Evolutionary conservation across 1,139 yeast genomes (phyloP), one percentile per base, ranked within the genome.

Genomic region (Candida sanyaensis): DNA sequence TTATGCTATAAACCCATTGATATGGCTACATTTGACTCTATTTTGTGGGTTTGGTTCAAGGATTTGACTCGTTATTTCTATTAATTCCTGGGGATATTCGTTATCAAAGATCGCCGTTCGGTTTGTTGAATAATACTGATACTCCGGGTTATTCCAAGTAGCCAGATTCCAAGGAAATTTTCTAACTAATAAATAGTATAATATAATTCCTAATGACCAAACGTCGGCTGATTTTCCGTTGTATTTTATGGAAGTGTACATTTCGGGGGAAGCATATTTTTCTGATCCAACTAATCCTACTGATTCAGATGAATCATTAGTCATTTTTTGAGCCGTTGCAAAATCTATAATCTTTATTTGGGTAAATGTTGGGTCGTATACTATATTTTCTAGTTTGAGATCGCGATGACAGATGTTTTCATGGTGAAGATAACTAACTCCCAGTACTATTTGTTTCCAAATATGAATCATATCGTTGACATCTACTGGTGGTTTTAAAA

Each of bases 211-310:
- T 36, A 77, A 50, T 0, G 83, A 72, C 85, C 85, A 80, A 9
- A 77, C 57, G 53, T 80, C 84, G 6, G 69, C 66, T 31, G 60
- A 60, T 42, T 57, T 61, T 0, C 81, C 80, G 47, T 71, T 65
- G 55, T 80, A 80, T 11, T 55, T 57, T 9, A 79, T 54, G 11
- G 46, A 47, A 12, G 58, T 49, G 39, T 66, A 67, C 17, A 76
- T 69, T 56, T 80, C 85, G 0, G 85, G 84, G 0, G 84, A 80
- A 29, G 69, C 65, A 53, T 69, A 77, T 9, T 60, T 55, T 27
- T 65, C 69, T 1, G 83, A 74, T 0, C 85, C 85, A 4, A 77
- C 82, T n/a, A 78, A 54, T 0, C 85, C 85, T 21, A 64, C 55
- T 0, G 76, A 66, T 51, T 51, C 43, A 9, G 52, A 52, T 23